Conservation (phyloP, 1,139 yeast genomes). For the Hanseniaspora sp. region DNA sequence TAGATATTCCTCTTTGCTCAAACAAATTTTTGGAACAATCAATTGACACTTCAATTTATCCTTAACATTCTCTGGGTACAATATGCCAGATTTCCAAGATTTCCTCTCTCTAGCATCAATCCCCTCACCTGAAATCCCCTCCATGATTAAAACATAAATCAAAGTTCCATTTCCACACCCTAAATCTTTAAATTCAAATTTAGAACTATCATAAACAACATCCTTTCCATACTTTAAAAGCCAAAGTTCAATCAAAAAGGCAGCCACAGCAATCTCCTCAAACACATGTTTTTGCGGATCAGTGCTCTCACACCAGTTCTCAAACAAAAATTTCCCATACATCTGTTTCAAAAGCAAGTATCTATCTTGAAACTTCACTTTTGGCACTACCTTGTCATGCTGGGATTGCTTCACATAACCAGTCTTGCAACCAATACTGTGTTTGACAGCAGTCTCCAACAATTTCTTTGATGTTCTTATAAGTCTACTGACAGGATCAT, state of each 20-base stretch:
- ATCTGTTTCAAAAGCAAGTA: conserved; percentile 72
- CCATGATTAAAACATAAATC: conserved; percentile 61
- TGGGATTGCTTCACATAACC: conserved; percentile 83
- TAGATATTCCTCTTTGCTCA: conserved; percentile 35
- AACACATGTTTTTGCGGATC: conserved; percentile 94
- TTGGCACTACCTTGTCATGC: conserved; percentile 78
- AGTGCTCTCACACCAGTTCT: conserved; percentile 81
- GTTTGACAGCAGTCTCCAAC: conserved; percentile 68
- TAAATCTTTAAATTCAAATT: conserved; percentile 68
- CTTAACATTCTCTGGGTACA: conserved; percentile 55
- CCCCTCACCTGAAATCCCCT: conserved; percentile 76
- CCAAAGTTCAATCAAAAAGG: conserved; percentile 89
- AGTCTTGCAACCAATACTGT: conserved; percentile 66
- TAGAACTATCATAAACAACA: conserved; percentile 27
- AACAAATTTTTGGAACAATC: conserved; percentile 60
- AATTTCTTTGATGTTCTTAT: conserved; percentile 73
- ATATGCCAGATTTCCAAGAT: conserved; percentile 50
- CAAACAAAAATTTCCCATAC: conserved; percentile 66
- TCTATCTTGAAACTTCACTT: conserved; percentile 70
- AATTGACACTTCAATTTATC: conserved; percentile 57
- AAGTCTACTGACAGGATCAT: conserved; percentile 43
- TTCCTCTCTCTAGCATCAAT: conserved; percentile 84
- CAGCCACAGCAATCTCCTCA: conserved; percentile 93
- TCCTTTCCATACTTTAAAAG: conserved; percentile 38
- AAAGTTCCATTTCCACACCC: conserved; percentile 95